Percentiles rank a stretch among this genome's conserved stretches.
Evolutionary conservation across 2,329 filamentous ascomycete species (phyloP).

Genomic region (Calonectria crousiana): DNA sequence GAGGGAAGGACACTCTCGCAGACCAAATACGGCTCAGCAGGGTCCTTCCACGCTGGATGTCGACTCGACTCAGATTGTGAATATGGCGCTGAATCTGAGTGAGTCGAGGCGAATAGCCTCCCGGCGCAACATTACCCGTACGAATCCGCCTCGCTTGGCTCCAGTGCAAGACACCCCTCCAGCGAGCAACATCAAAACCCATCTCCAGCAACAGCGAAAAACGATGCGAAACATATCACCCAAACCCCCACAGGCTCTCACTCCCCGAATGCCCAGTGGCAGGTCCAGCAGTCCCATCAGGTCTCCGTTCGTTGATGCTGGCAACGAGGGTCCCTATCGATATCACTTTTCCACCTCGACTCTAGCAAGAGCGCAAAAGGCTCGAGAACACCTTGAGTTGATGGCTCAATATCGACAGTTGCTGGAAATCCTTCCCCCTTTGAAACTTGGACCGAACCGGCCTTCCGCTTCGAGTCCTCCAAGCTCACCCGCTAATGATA

Average conservation of each 20-base stretch:
- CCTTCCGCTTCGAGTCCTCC: conserved; percentile 57
- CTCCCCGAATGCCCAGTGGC: conserved; percentile 56
- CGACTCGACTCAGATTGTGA: conserved; percentile 91
- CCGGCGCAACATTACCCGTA: conserved; percentile 67
- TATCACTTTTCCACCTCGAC: conserved; percentile 85
- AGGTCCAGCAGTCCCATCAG: conserved; percentile 61
- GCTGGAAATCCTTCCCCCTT: conserved; percentile 81
- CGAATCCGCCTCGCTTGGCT: conserved; percentile 62
- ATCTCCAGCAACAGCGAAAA: conserved; percentile 78
- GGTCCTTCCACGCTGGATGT: conserved; percentile 64
- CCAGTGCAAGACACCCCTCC: conserved; percentile 65
- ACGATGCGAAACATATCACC: conserved; percentile 73
- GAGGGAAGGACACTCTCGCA: conserved; percentile 34
- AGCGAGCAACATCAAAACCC: conserved; percentile 73
- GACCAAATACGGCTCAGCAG: conserved; percentile 32
- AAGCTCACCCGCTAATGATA: conserved; percentile 52
- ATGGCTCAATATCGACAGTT: conserved; percentile 86
- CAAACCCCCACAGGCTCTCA: conserved; percentile 59
- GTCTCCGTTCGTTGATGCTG: conserved; percentile 56
- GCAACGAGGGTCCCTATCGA: conserved; percentile 61
- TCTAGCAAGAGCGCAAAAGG: conserved; percentile 83
- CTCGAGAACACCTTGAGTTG: conserved; percentile 86
- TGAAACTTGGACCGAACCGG: conserved; percentile 63
- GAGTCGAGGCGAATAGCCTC: conserved; percentile 79
- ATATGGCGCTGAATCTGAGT: conserved; percentile 89